Evolutionary conservation across 140 eudicot species (phyloP).

Genomic region (Stevia rebaudiana): DNA sequence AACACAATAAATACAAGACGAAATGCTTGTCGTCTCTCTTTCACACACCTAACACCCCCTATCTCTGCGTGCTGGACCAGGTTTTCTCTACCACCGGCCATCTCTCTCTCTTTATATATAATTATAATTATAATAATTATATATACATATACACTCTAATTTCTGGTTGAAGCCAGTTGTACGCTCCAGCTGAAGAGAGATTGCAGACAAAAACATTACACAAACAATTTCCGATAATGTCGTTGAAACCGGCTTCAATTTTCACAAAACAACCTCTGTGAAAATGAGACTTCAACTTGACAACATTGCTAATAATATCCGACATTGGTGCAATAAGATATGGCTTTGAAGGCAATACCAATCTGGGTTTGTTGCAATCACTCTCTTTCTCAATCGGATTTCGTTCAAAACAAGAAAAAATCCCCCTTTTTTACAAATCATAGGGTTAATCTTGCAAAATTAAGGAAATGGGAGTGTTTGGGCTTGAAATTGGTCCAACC

Average conservation of each 20-base stretch:
- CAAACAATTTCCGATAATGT: conserved; percentile 27
- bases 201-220: conserved; percentile 11
- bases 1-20: not conserved
- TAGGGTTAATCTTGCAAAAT: conserved; percentile 23
- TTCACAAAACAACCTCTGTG: conserved; percentile 27
- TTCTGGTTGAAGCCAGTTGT: conserved; percentile 22
- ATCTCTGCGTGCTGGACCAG: conserved; percentile 5
- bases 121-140: not conserved
- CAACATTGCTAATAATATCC: conserved; percentile 14
- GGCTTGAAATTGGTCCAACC: conserved; percentile 34
- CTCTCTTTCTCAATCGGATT: conserved; percentile 21
- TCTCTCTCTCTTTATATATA: not conserved
- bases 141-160: not conserved
- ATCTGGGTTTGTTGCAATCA: conserved; percentile 31
- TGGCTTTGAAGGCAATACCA: conserved; percentile 59
- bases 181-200: conserved; percentile 25
- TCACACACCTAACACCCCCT: conserved; percentile 23
- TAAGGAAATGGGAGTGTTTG: conserved; percentile 44
- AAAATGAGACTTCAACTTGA: conserved; percentile 32
- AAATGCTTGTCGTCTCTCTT: not conserved
- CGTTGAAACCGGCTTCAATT: conserved; percentile 31
- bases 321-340: conserved; percentile 30
- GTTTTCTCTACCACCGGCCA: conserved; percentile 10
- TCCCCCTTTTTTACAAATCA: conserved; percentile 10
- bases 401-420: conserved; percentile 23